phyloP scores from a whole-genome alignment of 108 stramenopile genomes.

The Cyclotella sp. region DNA sequence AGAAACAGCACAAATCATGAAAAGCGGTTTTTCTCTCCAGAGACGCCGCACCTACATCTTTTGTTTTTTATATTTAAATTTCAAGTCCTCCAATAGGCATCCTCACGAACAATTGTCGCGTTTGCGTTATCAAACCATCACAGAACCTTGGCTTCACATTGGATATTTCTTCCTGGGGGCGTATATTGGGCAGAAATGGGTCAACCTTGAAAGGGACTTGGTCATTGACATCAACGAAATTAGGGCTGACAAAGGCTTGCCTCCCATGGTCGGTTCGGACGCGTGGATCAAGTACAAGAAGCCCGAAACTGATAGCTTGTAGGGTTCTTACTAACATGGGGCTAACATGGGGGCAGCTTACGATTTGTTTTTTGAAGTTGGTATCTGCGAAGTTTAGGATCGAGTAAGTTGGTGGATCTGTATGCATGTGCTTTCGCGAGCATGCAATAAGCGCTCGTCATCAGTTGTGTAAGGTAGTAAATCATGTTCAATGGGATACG shows the following conservation, averaged over 20 bases:
- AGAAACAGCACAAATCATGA: too few species aligned
- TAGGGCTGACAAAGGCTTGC: constrained; percentile 84
- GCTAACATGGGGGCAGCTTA: neutral
- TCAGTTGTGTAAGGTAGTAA: too few species aligned
- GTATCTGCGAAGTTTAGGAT: too few species aligned
- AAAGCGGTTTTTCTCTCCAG: too few species aligned
- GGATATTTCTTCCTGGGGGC: constrained; percentile 71
- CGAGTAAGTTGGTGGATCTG: neutral
- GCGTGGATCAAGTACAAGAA: constrained; percentile 47
- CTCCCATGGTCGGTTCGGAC: constrained; percentile 80
- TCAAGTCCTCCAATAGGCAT: too few species aligned
- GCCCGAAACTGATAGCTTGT: constrained; percentile 16
- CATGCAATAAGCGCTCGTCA: too few species aligned
- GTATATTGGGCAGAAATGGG: constrained; percentile 83
- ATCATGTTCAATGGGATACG: too few species aligned
- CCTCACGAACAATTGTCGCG: too few species aligned
- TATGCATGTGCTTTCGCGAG: neutral
- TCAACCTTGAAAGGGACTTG: constrained; percentile 69
- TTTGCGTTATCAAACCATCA: neutral
- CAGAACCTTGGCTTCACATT: constrained; percentile 76
- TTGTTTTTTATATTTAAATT: neutral
- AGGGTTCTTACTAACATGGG: neutral
- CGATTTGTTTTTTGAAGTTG: neutral
- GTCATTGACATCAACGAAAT: constrained; percentile 88
- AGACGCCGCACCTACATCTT: too few species aligned